Evolutionary conservation across 495 filamentous ascomycete species (phyloP).

Genomic region (Tirmania nivea): DNA sequence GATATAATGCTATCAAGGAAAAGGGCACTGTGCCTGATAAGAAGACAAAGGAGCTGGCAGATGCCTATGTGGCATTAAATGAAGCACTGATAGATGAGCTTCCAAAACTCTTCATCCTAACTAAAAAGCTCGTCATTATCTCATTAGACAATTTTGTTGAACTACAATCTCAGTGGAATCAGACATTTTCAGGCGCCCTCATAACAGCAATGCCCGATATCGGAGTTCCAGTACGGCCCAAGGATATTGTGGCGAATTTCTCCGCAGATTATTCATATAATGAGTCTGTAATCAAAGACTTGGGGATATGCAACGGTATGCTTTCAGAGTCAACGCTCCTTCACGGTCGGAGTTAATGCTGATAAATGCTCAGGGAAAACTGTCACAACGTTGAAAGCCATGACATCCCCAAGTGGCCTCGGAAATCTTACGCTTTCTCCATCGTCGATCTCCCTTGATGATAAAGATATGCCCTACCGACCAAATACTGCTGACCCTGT

Average conservation of each 20-base stretch:
- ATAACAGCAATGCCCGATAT: constrained; percentile 43
- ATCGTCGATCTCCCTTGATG: too few species aligned
- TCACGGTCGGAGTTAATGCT: too few species aligned
- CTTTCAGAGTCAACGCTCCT: background rate
- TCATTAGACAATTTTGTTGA: constrained; percentile 62
- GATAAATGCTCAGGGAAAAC: background rate
- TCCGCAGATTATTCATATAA: constrained; percentile 44
- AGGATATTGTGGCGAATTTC: constrained; percentile 49
- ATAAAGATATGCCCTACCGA: background rate
- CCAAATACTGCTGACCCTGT: background rate
- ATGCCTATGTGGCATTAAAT: constrained; percentile 74
- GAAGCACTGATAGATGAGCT: constrained; percentile 82
- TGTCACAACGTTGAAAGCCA: background rate
- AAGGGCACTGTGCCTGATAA: constrained; percentile 62
- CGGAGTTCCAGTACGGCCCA: constrained; percentile 39
- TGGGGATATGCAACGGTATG: constrained; percentile 26
- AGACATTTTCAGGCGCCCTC: constrained; percentile 59
- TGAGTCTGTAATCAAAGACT: constrained; percentile 29
- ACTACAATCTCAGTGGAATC: constrained; percentile 60
- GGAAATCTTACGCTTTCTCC: too few species aligned
- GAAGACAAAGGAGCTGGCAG: constrained; percentile 57
- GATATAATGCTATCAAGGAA: constrained; percentile 49
- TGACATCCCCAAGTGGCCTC: background rate
- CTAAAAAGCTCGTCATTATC: constrained; percentile 55
- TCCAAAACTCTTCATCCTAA: constrained; percentile 60